phyloP scores from a whole-genome alignment of 371 early-diverging fungal genomes.

The Mucor circinelloides region DNA sequence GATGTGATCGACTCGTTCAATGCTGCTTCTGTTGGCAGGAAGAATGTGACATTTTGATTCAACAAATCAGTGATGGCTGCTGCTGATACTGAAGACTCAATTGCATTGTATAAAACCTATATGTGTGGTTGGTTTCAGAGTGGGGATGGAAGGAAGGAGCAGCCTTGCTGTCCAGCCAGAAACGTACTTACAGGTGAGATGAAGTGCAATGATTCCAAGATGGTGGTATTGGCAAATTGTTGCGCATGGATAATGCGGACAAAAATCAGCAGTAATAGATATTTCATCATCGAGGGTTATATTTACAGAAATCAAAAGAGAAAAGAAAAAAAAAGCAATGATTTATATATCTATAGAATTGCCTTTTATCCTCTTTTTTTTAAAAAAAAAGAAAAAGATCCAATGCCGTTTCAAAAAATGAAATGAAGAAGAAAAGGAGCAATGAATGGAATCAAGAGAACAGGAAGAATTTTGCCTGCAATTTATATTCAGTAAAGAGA shows the following conservation, averaged over 20 bases:
- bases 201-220: background rate
- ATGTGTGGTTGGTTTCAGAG: no score
- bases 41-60: conserved; percentile 16
- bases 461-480: background rate
- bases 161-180: no score
- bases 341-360: background rate
- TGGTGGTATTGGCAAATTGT: background rate
- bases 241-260: background rate
- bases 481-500: background rate
- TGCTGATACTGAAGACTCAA: background rate
- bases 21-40: conserved; percentile 17
- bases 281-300: background rate
- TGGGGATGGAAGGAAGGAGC: no score
- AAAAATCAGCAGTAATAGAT: background rate
- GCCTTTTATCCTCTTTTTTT: background rate
- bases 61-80: conserved; percentile 1
- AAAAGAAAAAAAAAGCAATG: background rate
- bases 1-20: conserved; percentile 9
- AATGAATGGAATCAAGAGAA: background rate
- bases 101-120: background rate
- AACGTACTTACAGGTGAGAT: background rate
- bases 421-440: background rate
- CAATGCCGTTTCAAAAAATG: background rate
- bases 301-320: background rate
- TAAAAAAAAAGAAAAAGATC: no score